Conservation (phyloP, 176 grass and related monocot genomes). For the Zea luxurians region DNA sequence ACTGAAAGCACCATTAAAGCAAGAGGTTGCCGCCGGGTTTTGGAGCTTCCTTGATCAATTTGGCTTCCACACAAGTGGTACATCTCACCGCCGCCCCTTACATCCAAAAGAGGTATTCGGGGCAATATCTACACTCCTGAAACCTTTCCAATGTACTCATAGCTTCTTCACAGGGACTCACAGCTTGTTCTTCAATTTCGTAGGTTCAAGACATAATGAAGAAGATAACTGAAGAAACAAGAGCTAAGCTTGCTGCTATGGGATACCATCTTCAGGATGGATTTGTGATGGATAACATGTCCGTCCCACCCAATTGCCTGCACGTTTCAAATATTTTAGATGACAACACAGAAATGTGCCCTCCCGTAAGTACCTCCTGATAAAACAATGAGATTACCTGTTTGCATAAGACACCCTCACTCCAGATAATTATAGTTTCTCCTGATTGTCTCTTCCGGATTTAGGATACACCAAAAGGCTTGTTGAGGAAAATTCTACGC, state of each 20-base stretch:
- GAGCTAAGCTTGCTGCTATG: conserved; percentile 40
- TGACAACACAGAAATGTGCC: conserved; percentile 37
- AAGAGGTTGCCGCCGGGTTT: conserved; percentile 31
- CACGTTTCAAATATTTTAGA: conserved; percentile 48
- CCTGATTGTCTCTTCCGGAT: conserved; percentile 8
- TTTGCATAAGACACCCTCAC: not conserved
- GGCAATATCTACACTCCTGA: not conserved
- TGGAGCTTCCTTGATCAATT: conserved; percentile 49
- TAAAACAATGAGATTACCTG: not conserved
- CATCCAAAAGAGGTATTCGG: conserved; percentile 46
- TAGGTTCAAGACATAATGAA: conserved; percentile 60
- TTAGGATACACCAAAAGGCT: conserved; percentile 47
- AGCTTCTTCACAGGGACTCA: not conserved
- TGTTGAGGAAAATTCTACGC: conserved; percentile 46
- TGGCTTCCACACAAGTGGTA: conserved; percentile 24
- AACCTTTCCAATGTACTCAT: not conserved
- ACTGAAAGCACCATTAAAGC: conserved; percentile 27
- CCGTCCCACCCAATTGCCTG: conserved; percentile 66
- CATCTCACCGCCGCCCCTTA: conserved; percentile 22
- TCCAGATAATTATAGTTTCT: not conserved
- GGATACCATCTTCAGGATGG: conserved; percentile 65
- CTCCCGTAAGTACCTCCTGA: conserved; percentile 44
- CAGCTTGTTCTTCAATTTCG: conserved; percentile 34
- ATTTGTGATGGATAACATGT: conserved; percentile 50
- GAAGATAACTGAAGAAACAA: conserved; percentile 51